phyloP scores from a whole-genome alignment of 495 filamentous ascomycete species.

The Coniosporium apollinis region DNA sequence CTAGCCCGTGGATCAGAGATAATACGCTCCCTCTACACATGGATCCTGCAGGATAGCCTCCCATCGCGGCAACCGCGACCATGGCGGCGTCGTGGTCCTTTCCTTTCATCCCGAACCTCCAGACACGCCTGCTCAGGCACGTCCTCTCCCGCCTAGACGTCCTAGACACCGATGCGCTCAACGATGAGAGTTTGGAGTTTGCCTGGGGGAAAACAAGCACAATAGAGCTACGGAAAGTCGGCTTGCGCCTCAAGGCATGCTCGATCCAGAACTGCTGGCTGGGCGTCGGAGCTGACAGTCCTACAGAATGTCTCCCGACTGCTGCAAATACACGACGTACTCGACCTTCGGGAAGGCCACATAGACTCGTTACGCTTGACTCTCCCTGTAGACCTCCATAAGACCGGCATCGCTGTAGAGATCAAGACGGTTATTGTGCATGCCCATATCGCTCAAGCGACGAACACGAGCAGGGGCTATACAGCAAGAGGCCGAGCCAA shows the following conservation, averaged over 20 bases:
- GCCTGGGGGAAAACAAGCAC: slow-evolving; percentile 58
- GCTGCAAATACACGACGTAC: slow-evolving; percentile 49
- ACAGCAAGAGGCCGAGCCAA: too few relatives aligned
- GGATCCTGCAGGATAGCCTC: too few relatives aligned
- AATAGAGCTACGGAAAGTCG: slow-evolving; percentile 68
- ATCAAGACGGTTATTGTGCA: slow-evolving; percentile 60
- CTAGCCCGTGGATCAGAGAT: too few relatives aligned
- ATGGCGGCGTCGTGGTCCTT: too few relatives aligned
- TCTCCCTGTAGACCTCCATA: slow-evolving; percentile 66
- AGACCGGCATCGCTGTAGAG: slow-evolving; percentile 59
- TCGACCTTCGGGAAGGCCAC: slow-evolving; percentile 52
- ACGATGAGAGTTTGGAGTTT: slow-evolving; percentile 64
- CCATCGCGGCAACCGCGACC: too few relatives aligned
- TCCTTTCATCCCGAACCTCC: slow-evolving; percentile 6
- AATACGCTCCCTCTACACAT: too few relatives aligned
- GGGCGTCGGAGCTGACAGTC: neutral
- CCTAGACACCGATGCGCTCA: slow-evolving; percentile 63
- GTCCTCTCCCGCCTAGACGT: slow-evolving; percentile 62
- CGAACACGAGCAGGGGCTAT: too few relatives aligned
- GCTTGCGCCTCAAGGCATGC: slow-evolving; percentile 52
- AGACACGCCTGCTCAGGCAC: slow-evolving; percentile 47
- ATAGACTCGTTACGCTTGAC: slow-evolving; percentile 56
- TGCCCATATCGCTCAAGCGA: slow-evolving; percentile 23
- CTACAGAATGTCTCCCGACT: slow-evolving; percentile 56
- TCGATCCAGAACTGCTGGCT: too few relatives aligned